Conservation (phyloP, 208 protist species). For the Acanthamoeba sp. region DNA sequence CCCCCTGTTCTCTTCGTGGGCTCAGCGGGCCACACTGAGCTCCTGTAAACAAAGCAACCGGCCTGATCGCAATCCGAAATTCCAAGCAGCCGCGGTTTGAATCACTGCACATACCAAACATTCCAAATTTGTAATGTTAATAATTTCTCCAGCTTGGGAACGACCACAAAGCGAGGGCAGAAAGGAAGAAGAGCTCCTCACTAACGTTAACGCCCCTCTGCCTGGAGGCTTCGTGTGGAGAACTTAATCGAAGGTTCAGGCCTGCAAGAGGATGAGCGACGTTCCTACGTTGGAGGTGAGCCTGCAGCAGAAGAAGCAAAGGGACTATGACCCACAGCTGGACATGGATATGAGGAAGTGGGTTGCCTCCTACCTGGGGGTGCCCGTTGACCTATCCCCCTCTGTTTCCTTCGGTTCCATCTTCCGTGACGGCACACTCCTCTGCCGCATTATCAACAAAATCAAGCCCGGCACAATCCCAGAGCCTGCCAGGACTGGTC, state of each 20-base stretch:
- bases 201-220: too few species aligned
- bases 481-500: not conserved
- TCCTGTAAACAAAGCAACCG: not conserved
- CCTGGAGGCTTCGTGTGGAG: not conserved
- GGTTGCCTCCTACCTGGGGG: not conserved
- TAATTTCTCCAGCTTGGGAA: too few species aligned
- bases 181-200: too few species aligned
- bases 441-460: slow-evolving; percentile 1
- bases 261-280: not conserved
- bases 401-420: not conserved
- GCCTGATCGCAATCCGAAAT: too few species aligned
- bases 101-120: too few species aligned
- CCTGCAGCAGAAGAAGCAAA: not conserved
- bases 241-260: not conserved
- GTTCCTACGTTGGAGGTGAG: not conserved
- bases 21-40: not conserved
- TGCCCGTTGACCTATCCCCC: not conserved
- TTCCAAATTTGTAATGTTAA: too few species aligned
- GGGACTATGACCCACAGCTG: not conserved
- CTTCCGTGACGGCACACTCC: not conserved
- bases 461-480: not conserved
- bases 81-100: too few species aligned
- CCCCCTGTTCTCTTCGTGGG: too few species aligned
- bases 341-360: not conserved
- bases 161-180: too few species aligned